A percentile compares a stretch with the other conserved stretches of the same genome.
These are phyloP conservation scores for Vicia sativa DNA, from an alignment of 306 rosid genomes.

Conservation along the genomic window DNA sequence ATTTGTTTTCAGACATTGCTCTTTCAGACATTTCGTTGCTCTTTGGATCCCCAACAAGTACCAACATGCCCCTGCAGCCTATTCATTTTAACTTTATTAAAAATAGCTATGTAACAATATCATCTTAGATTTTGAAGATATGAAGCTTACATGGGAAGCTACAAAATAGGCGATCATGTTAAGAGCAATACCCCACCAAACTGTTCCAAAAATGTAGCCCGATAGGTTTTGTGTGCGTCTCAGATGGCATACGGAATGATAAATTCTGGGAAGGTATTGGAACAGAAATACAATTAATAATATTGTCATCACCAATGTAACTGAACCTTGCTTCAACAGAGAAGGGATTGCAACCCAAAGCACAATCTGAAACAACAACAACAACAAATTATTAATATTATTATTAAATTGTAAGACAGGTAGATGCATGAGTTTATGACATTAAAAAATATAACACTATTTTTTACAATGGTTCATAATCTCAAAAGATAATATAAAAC, in stretches of 20 bases:
- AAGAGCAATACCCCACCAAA: conserved; percentile 99
- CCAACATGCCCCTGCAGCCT: conserved; percentile 99
- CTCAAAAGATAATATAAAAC: too few relatives aligned
- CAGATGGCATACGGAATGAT: conserved; percentile 71
- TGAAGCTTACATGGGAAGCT: conserved; percentile 83
- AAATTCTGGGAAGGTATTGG: conserved; percentile 83
- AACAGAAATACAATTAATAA: conserved; percentile 66
- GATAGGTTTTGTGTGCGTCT: conserved; percentile 84
- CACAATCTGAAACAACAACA: conserved; percentile 48
- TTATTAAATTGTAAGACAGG: too few relatives aligned
- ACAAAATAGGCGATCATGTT: conserved; percentile 89
- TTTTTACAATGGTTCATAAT: too few relatives aligned
- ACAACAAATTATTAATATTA: neutral
- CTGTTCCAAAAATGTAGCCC: conserved; percentile 86
- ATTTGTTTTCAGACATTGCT: conserved; percentile 54
- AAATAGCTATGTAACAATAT: too few relatives aligned
- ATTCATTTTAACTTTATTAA: neutral
- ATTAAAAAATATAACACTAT: too few relatives aligned
- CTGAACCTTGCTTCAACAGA: conserved; percentile 61
- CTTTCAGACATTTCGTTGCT: conserved; percentile 66
- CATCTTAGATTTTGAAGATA: too few relatives aligned
- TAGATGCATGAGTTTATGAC: too few relatives aligned
- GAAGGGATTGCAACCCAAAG: conserved; percentile 77
- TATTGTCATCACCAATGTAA: conserved; percentile 78
- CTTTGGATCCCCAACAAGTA: conserved; percentile 84